Evolutionary conservation across 495 filamentous ascomycete genomes (phyloP).

Genomic region (Talaromyces borbonicus): DNA sequence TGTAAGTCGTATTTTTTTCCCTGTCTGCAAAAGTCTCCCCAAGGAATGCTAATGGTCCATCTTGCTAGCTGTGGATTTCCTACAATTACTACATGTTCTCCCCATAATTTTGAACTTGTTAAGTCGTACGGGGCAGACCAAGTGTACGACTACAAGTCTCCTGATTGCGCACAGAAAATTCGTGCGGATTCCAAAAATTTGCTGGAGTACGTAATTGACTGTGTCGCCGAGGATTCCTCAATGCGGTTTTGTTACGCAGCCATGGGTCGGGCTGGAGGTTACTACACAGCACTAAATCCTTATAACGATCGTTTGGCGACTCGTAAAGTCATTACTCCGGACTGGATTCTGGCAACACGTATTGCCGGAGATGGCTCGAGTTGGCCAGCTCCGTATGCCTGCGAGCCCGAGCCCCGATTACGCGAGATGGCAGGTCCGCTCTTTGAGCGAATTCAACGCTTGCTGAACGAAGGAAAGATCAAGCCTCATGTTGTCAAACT

Average conservation of each 20-base stretch:
- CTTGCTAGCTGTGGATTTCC: background rate
- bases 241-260: constrained; percentile 29
- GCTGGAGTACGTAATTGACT: constrained; percentile 32
- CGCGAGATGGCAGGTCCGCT: constrained; percentile 12
- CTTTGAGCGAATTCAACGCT: constrained; percentile 10
- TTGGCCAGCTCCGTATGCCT: constrained; percentile 18
- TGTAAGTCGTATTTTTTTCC: constrained; percentile 12
- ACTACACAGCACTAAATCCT: constrained; percentile 23
- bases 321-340: background rate
- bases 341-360: constrained; percentile 15
- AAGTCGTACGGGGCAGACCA: constrained; percentile 37
- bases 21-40: background rate
- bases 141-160: constrained; percentile 45
- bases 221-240: constrained; percentile 25
- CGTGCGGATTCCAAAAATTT: constrained; percentile 22
- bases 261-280: constrained; percentile 32
- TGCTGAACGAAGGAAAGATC: constrained; percentile 18
- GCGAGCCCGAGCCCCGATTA: constrained; percentile 4
- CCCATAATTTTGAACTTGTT: constrained; percentile 45
- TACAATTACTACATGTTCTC: constrained; percentile 43
- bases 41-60: background rate
- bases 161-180: constrained; percentile 34
- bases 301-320: background rate
- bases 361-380: constrained; percentile 7
- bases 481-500: constrained; percentile 16